Percentiles rank a stretch among this genome's conserved stretches.
phyloP scores from a whole-genome alignment of 2,329 filamentous ascomycete genomes.

The Aspergillus sp. region DNA sequence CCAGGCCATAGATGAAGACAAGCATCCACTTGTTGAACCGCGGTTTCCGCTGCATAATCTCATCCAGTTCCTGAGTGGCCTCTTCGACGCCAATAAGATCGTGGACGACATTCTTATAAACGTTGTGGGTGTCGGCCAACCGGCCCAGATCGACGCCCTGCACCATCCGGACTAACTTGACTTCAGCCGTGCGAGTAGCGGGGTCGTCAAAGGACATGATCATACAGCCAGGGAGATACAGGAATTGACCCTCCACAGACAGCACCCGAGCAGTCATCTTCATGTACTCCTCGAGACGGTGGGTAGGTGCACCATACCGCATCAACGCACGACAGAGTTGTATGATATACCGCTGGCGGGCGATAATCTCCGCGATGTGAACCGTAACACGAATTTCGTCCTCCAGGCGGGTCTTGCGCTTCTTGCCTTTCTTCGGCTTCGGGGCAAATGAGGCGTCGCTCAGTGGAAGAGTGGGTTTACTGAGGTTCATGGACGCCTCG shows the following conservation, averaged over 20 bases:
- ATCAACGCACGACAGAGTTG: conserved; percentile 81
- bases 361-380: conserved; percentile 62
- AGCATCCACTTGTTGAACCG: conserved; percentile 48
- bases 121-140: conserved; percentile 35
- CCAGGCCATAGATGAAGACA: conserved; percentile 65
- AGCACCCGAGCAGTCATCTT: conserved; percentile 77
- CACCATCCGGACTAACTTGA: conserved; percentile 34
- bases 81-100: conserved; percentile 38
- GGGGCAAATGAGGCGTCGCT: conserved; percentile 17
- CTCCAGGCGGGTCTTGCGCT: conserved; percentile 21
- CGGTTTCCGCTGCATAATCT: conserved; percentile 50
- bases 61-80: conserved; percentile 32
- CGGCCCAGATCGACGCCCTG: conserved; percentile 37
- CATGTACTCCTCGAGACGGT: conserved; percentile 83
- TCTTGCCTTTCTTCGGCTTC: conserved; percentile 14
- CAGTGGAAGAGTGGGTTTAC: conserved; percentile 24
- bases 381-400: conserved; percentile 52
- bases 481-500: conserved; percentile 33
- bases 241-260: conserved; percentile 78
- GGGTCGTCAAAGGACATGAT: conserved; percentile 62
- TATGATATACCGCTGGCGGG: conserved; percentile 73
- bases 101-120: conserved; percentile 42
- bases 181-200: conserved; percentile 37
- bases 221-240: conserved; percentile 56
- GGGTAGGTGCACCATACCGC: conserved; percentile 83